These are phyloP conservation scores for Xylaria intraflava DNA, from an alignment of 495 filamentous ascomycete species.

Conservation along the genomic window DNA sequence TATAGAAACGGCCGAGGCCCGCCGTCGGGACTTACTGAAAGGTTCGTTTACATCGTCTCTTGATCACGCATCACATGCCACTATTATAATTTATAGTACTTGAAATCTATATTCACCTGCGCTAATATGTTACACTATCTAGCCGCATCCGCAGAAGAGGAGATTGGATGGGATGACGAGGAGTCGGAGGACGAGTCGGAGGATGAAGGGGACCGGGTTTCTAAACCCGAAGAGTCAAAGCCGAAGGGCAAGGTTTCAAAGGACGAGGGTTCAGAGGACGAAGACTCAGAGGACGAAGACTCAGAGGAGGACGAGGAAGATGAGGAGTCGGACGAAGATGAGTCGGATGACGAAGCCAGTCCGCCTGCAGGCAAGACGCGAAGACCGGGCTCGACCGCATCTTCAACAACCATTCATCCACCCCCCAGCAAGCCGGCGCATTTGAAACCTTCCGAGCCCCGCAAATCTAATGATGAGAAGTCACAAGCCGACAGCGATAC, in stretches of 20 bases:
- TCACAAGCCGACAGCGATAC: conserved; percentile 82
- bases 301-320: conserved; percentile 2
- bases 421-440: conserved; percentile 21
- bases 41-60: conserved; percentile 47
- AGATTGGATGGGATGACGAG: conserved; percentile 73
- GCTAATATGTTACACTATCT: conserved; percentile 31
- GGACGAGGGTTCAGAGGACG: neutral
- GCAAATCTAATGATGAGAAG: conserved; percentile 79
- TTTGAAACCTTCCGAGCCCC: conserved; percentile 56
- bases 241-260: neutral
- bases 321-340: conserved; percentile 23
- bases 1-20: conserved; percentile 90
- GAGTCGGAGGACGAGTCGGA: neutral
- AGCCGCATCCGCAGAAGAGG: conserved; percentile 61
- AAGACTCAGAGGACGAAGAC: conserved; percentile 23
- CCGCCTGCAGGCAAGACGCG: conserved; percentile 24
- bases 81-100: neutral
- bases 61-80: neutral
- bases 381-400: conserved; percentile 40
- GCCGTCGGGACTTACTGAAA: conserved; percentile 83
- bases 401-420: conserved; percentile 49
- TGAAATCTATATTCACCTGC: conserved; percentile 7
- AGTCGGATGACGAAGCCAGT: conserved; percentile 23
- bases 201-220: neutral
- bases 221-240: no score